Evolutionary conservation across 73 alveolate species (phyloP), one percentile per base, ranked within the genome.

Genomic region (Chromera velia): DNA sequence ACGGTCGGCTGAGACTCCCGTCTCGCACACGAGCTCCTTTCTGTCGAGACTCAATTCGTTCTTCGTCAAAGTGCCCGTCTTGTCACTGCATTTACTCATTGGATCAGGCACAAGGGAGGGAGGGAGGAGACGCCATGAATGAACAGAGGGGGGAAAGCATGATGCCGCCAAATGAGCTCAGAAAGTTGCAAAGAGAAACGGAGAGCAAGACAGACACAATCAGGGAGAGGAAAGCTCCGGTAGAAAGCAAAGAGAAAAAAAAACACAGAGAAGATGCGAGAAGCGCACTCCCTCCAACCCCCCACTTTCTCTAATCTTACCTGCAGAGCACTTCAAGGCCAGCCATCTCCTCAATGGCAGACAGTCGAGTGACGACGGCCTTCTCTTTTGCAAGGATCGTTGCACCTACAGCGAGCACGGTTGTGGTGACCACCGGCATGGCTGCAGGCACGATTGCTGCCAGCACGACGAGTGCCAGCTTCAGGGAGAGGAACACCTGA

Each of bases 321-420:
- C n/a, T n/a, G n/a, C n/a, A n/a, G n/a, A n/a, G n/a, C n/a, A n/a
- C n/a, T n/a, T n/a, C n/a, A n/a, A n/a, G n/a, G n/a, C 91, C 76
- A 33, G 92, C 95, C n/a, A 88, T 82, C 4, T 88, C 83, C 65
- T 90, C 95, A 30, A 90, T 87, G 28, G 93, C 74, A 48, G 83
- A 82, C 28, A 88, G 80, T 47, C 84, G 83, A 49, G 86, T 88
- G 47, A 90, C 93, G 45, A 89, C 62, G 22, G 90, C 92, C 32
- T 46, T 29, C 28, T 81, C 31, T 27, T 69, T 80, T 28, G 91
- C 87, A 88, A 89, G 70, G 70, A 75, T 85, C 29, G 79, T 66
- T 24, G 95, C 91, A 32, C 91, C 82, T 24, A 89, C 66, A 13
- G 95, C 93, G 75, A 89, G 33, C 29, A 66, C 34, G 29, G 85